These are phyloP conservation scores for Pseudogymnoascus sp. DNA, from an alignment of 2,329 filamentous ascomycete genomes.

Conservation along the genomic window DNA sequence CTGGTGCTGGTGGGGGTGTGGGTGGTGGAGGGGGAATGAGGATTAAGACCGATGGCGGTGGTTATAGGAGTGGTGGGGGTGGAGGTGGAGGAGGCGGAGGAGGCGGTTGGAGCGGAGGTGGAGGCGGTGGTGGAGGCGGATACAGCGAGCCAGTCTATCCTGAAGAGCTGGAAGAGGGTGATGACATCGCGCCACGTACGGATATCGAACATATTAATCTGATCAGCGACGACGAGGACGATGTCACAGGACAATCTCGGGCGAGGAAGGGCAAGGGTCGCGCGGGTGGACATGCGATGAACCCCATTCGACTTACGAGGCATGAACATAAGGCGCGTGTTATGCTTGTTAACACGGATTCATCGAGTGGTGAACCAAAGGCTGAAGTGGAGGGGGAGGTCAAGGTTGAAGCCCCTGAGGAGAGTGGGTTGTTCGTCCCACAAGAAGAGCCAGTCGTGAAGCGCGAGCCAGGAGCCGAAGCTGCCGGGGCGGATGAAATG, in stretches of 20 bases:
- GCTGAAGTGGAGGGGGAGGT: neutral
- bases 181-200: conserved; percentile 14
- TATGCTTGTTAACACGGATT: conserved; percentile 22
- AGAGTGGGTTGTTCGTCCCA: neutral
- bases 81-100: conserved; percentile 12
- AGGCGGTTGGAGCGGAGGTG: neutral
- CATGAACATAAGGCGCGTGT: conserved; percentile 24
- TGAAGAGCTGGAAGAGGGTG: conserved; percentile 20
- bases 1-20: conserved; percentile 9
- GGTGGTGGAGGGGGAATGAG: conserved; percentile 26
- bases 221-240: conserved; percentile 17
- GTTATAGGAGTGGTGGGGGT: conserved; percentile 8
- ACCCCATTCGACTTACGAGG: conserved; percentile 24
- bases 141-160: conserved; percentile 22
- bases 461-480: neutral
- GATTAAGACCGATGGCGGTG: conserved; percentile 10
- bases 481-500: neutral
- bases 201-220: conserved; percentile 25
- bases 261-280: conserved; percentile 14
- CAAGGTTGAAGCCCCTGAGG: conserved; percentile 1
- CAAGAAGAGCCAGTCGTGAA: conserved; percentile 1
- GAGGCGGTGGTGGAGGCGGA: conserved; percentile 3
- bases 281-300: conserved; percentile 14
- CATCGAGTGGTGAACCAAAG: neutral
- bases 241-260: conserved; percentile 8